phyloP scores from a whole-genome alignment of 2,329 filamentous ascomycete genomes.

The Fusarium setosum region DNA sequence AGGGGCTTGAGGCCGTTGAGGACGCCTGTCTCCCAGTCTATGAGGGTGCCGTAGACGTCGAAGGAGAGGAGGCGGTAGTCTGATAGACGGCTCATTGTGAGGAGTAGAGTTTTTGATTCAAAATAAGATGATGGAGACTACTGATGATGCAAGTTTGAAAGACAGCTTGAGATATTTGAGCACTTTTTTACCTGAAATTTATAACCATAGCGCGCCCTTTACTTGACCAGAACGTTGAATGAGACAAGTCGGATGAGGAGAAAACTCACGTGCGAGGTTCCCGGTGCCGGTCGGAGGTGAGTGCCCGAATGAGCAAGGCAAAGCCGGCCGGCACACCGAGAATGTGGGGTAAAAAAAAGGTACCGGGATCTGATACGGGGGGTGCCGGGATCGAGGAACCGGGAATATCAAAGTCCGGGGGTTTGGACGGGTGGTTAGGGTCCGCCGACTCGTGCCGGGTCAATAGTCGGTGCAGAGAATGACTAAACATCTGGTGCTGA shows the following conservation, averaged over 20 bases:
- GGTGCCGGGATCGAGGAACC: not conserved
- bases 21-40: conserved; percentile 81
- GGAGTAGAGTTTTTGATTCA: not conserved
- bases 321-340: conserved; percentile 26
- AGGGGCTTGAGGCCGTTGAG: conserved; percentile 63
- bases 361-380: conserved; percentile 5
- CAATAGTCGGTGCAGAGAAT: too few relatives aligned
- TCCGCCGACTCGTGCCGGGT: not conserved
- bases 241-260: conserved; percentile 7
- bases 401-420: not conserved
- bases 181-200: not conserved
- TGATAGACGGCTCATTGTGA: conserved; percentile 34
- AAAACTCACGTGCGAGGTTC: conserved; percentile 2
- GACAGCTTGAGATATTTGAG: not conserved
- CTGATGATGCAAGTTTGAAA: not conserved
- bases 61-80: conserved; percentile 68
- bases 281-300: conserved; percentile 9
- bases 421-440: not conserved
- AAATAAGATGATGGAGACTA: not conserved
- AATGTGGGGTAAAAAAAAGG: conserved; percentile 7
- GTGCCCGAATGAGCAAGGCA: conserved; percentile 18
- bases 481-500: too few relatives aligned
- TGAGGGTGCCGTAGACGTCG: conserved; percentile 84
- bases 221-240: conserved; percentile 8
- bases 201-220: conserved; percentile 20